A percentile compares a stretch with the other conserved stretches of the same genome.
Evolutionary conservation across 116 monocot genomes (phyloP).

Genomic region (Papilionanthe hybrid): DNA sequence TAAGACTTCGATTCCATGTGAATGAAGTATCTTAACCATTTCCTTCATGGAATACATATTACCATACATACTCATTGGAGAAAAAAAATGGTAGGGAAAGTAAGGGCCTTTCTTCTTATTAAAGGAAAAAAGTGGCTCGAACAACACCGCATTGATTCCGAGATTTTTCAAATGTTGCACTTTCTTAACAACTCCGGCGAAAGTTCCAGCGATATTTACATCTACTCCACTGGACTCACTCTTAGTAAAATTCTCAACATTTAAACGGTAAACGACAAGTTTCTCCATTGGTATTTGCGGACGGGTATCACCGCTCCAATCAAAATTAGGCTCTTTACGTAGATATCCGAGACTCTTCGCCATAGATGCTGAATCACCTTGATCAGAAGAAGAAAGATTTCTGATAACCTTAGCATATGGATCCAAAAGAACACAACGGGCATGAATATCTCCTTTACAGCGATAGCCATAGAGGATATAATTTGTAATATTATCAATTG

Average conservation of each 20-base stretch:
- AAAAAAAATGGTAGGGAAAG: slow-evolving; percentile 80
- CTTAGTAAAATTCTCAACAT: slow-evolving; percentile 57
- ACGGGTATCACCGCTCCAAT: slow-evolving; percentile 62
- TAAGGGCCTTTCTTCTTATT: slow-evolving; percentile 68
- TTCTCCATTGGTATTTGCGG: slow-evolving; percentile 61
- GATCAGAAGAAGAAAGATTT: slow-evolving; percentile 25
- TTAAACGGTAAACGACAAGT: slow-evolving; percentile 70
- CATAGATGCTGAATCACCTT: slow-evolving; percentile 29
- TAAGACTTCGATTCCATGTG: slow-evolving; percentile 68
- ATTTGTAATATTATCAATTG: slow-evolving; percentile 22
- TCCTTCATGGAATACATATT: slow-evolving; percentile 51
- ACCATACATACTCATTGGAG: slow-evolving; percentile 52
- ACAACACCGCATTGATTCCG: slow-evolving; percentile 80
- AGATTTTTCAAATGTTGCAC: slow-evolving; percentile 57
- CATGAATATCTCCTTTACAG: slow-evolving; percentile 39
- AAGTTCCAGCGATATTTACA: slow-evolving; percentile 53
- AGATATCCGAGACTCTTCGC: slow-evolving; percentile 48
- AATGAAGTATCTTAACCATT: slow-evolving; percentile 80
- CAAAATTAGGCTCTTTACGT: slow-evolving; percentile 35
- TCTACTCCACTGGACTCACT: slow-evolving; percentile 48
- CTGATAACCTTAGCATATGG: slow-evolving; percentile 65
- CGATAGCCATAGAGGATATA: slow-evolving; percentile 66
- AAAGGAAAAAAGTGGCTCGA: slow-evolving; percentile 81
- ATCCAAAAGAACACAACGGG: slow-evolving; percentile 53
- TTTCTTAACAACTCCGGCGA: slow-evolving; percentile 60